phyloP scores from a whole-genome alignment of 768 basidiomycete species.

The Collybiopsis luxurians region DNA sequence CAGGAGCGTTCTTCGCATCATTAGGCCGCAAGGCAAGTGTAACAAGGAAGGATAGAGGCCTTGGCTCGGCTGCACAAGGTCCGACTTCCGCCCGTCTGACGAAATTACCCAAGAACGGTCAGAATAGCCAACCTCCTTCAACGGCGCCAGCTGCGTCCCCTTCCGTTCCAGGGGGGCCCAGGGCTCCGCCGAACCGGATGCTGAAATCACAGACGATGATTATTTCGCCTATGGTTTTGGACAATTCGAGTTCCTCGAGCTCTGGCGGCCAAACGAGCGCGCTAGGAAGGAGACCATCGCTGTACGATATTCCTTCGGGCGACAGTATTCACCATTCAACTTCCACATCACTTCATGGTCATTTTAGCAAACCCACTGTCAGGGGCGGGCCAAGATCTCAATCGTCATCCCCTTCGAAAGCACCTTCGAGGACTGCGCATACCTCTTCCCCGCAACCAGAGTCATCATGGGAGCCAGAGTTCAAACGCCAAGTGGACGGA shows the following conservation, averaged over 20 bases:
- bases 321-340: constrained; percentile 5
- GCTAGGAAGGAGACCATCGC: constrained; percentile 34
- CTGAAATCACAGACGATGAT: constrained; percentile 69
- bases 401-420: constrained; percentile 5
- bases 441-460: neutral
- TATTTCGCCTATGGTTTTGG: constrained; percentile 16
- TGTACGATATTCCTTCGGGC: constrained; percentile 13
- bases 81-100: constrained; percentile 29
- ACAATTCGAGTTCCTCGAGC: constrained; percentile 24
- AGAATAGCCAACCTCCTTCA: constrained; percentile 19
- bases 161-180: constrained; percentile 70
- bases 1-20: constrained; percentile 71
- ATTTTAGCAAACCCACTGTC: neutral
- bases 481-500: constrained; percentile 67
- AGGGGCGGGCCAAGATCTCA: neutral
- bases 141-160: constrained; percentile 33
- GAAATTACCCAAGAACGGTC: constrained; percentile 28
- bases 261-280: constrained; percentile 23
- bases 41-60: constrained; percentile 30
- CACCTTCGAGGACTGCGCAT: neutral
- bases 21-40: constrained; percentile 70
- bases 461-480: constrained; percentile 40
- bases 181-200: constrained; percentile 61
- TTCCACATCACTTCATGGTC: neutral
- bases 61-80: constrained; percentile 23